Conservation (phyloP, 2,329 filamentous ascomycete species). For the Penicillium fuscoglaucum region DNA sequence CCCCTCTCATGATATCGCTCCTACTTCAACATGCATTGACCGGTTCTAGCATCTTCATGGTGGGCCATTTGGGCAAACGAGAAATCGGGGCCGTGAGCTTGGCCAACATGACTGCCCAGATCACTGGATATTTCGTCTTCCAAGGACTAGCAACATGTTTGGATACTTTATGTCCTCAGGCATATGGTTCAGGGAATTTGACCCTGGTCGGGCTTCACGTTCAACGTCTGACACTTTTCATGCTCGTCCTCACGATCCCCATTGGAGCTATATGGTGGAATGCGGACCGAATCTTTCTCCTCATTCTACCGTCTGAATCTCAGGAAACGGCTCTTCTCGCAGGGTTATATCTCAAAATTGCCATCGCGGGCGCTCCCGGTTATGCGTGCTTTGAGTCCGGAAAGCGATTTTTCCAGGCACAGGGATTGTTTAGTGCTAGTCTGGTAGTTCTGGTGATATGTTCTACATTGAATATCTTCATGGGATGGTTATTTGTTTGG, state of each 20-base stretch:
- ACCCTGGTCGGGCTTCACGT: conserved; percentile 79
- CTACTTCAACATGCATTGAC: conserved; percentile 76
- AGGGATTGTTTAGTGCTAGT: conserved; percentile 73
- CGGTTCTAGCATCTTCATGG: conserved; percentile 71
- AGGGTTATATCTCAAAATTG: conserved; percentile 67
- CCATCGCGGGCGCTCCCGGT: conserved; percentile 68
- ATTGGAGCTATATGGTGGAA: conserved; percentile 68
- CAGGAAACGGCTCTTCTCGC: conserved; percentile 66
- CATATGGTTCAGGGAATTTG: conserved; percentile 82
- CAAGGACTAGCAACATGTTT: conserved; percentile 82
- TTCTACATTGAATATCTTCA: conserved; percentile 71
- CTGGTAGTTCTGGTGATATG: conserved; percentile 78
- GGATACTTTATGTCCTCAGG: conserved; percentile 86
- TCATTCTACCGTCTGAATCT: conserved; percentile 63
- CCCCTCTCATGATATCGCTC: conserved; percentile 69
- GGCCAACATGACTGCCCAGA: conserved; percentile 73
- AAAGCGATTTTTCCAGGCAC: conserved; percentile 82
- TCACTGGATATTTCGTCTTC: conserved; percentile 71
- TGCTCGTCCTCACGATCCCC: conserved; percentile 67
- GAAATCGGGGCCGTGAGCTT: conserved; percentile 65
- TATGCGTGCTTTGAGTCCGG: conserved; percentile 71
- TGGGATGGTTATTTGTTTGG: conserved; percentile 80
- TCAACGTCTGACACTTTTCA: conserved; percentile 74
- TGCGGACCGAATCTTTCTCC: conserved; percentile 61
- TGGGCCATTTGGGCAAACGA: conserved; percentile 68